Base-by-base conservation (phyloP, 176 grass and related monocot species). In the Bolboschoenus planiculmis region DNA sequence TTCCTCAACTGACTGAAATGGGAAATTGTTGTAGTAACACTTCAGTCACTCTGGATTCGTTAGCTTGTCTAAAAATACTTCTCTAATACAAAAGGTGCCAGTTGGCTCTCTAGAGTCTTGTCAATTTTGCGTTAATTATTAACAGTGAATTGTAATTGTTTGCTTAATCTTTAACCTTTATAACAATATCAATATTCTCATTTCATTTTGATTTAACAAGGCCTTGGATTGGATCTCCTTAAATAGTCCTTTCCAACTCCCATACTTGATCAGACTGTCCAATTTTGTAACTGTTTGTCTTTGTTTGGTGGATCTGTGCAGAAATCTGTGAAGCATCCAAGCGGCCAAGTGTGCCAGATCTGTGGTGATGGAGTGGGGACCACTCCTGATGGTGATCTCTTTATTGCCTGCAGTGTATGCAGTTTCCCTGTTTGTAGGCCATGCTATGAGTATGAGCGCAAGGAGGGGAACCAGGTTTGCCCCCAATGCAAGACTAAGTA, bases 401-500 rank as follows among this genome's bases (percentile, higher is more conserved):
- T 99, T 88, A 81, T 89, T 11, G 91, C 97, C 70, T 99, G 97
- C 87, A 92, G 93, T 35, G 91, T 93, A 55, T 99, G 97, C 78
- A 87, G 87, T 39, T 99, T 96, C 78, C 97, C 97, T 7, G 87
- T 99, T 16, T 99, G 97, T 87, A 87, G 97, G 4, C 91, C 91
- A 18, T 99, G 97, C 91, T 99, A 99, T 83, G 93, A 99, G 86
- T 95, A 99, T 84, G 97, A 99, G 88, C 92, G 97, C 81, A 90
- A 90, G 82, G 97, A 96, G 43, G 97, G 97, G 27, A 99, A 85
- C 33, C 93, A 99, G 58, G 88, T 89, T 30, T 99, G 97, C 86
- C 97, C 93, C 3, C 97, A 99, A 82, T 99, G 97, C 97, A 99
- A 99, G 89, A 99, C 97, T 86, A 93, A 94, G 84, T 96, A 95